Evolutionary conservation across 202 grass and related monocot genomes (phyloP).

Genomic region (Brachypodium distachyon): DNA sequence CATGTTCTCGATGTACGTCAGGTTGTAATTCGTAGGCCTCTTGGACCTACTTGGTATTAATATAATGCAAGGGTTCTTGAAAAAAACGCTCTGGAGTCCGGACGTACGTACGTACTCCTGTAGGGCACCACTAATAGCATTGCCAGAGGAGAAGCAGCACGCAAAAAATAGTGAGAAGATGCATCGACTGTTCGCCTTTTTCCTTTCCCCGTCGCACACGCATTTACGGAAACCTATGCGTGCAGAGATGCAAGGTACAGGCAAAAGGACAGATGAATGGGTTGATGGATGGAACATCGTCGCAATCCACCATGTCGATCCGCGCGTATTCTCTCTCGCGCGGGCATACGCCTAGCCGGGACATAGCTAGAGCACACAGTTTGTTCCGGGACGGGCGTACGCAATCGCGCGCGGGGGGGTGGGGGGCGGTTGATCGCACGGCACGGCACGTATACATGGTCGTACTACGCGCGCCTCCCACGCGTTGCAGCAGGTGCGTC

Average conservation of each 20-base stretch:
- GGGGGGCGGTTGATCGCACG: neutral
- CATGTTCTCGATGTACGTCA: no score
- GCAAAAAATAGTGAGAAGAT: neutral
- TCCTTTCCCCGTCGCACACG: neutral
- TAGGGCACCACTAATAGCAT: neutral
- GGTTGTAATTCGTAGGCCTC: no score
- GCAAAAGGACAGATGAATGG: neutral
- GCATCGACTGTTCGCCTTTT: neutral
- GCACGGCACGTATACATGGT: neutral
- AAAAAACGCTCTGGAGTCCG: no score
- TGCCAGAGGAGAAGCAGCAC: neutral
- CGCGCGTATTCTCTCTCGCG: neutral
- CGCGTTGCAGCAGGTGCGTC: neutral
- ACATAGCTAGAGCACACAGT: no score
- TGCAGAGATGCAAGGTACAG: neutral
- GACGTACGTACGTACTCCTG: no score
- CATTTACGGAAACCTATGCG: neutral
- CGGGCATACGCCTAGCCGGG: neutral
- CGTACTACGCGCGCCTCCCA: neutral
- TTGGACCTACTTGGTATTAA: no score
- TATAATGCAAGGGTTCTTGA: no score
- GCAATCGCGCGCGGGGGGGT: no score
- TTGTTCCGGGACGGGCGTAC: no score
- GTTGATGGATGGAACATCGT: slow-evolving; percentile 1
- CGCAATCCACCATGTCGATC: neutral